Evolutionary conservation across 805 yeast species (phyloP), one percentile per base, ranked within the genome.

Genomic region (Metschnikowia chrysomelidarum): DNA sequence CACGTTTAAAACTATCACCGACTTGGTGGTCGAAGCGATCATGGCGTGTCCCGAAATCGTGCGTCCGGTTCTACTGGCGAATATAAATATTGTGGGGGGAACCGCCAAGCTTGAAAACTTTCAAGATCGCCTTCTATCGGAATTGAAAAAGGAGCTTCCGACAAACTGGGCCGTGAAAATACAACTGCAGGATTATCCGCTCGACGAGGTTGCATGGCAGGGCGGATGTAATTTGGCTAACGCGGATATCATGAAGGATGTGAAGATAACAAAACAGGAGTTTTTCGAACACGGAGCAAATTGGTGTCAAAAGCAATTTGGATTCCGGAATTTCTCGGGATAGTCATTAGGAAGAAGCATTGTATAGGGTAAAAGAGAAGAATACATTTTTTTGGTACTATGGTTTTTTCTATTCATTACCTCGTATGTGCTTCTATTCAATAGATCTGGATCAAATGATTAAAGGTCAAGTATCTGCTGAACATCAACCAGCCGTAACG

Each of bases 71-170:
- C 64, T 93, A 32, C 78, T 80, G 50, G 80, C 91, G 3, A 93
- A 93, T 57, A 76, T 93, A 10, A 77, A 78, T 13, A 65, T 88
- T 8, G 76, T 80, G 1, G 98, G 99, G 0, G 98, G 98, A 0
- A 80, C 81, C 12, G 71, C 86, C 32, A 76, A 80, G 32, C 51
- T 93, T 9, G 76, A 80, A 0, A 87, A 88, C 25, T 81, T 85
- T 43, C 67, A 71, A 27, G 64, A 71, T 7, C 63, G 98, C 35
- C 56, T 93, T 10, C 53, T 68, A 0, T 58, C 65, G 17, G 93
- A 83, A 42, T 61, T 85, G 41, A 76, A 78, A 43, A 70, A 78
- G 43, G 87, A 80, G 38, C 62, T 83, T 14, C 91, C 91, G 0
- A 75, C 76, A 30, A 84, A 80, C 44, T 82, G 89, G 80, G 72